These are phyloP conservation scores for Aspergillus sclerotialis DNA, from an alignment of 2,329 filamentous ascomycete species.

Conservation along the genomic window DNA sequence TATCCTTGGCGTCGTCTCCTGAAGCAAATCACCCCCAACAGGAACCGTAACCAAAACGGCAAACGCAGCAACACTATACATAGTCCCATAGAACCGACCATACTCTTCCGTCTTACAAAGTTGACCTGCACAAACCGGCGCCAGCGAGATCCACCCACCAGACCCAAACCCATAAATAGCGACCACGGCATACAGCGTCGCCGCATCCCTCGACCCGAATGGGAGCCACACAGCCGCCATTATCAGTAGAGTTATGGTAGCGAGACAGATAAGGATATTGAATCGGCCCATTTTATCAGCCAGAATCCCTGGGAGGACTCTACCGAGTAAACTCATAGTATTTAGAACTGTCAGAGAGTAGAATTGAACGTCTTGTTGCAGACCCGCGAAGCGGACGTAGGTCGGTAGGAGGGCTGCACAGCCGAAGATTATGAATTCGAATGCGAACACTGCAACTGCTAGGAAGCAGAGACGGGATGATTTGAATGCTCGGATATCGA, in stretches of 20 bases:
- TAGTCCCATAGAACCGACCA: slow-evolving; percentile 42
- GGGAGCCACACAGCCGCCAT: slow-evolving; percentile 42
- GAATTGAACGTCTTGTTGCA: slow-evolving; percentile 29
- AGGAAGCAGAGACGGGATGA: slow-evolving; percentile 38
- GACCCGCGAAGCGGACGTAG: slow-evolving; percentile 33
- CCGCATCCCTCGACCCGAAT: slow-evolving; percentile 33
- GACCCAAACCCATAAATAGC: slow-evolving; percentile 45
- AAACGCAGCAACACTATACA: slow-evolving; percentile 42
- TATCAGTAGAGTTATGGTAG: slow-evolving; percentile 30
- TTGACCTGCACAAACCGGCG: slow-evolving; percentile 41
- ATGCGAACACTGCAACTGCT: slow-evolving; percentile 36
- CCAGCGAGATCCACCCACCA: slow-evolving; percentile 42
- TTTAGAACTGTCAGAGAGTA: slow-evolving; percentile 36
- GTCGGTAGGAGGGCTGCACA: slow-evolving; percentile 43
- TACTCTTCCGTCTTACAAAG: slow-evolving; percentile 43
- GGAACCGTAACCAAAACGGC: slow-evolving; percentile 42
- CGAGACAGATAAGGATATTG: slow-evolving; percentile 36
- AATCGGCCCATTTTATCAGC: slow-evolving; percentile 41
- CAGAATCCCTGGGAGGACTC: slow-evolving; percentile 38
- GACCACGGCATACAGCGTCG: slow-evolving; percentile 38
- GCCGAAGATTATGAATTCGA: slow-evolving; percentile 46
- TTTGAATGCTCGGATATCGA: slow-evolving; percentile 38
- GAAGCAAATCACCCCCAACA: slow-evolving; percentile 40
- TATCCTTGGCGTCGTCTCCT: slow-evolving; percentile 38
- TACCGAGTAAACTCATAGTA: slow-evolving; percentile 36